Base-by-base conservation (phyloP, 2,329 filamentous ascomycete species). In the Mycocentrospora acerina region DNA sequence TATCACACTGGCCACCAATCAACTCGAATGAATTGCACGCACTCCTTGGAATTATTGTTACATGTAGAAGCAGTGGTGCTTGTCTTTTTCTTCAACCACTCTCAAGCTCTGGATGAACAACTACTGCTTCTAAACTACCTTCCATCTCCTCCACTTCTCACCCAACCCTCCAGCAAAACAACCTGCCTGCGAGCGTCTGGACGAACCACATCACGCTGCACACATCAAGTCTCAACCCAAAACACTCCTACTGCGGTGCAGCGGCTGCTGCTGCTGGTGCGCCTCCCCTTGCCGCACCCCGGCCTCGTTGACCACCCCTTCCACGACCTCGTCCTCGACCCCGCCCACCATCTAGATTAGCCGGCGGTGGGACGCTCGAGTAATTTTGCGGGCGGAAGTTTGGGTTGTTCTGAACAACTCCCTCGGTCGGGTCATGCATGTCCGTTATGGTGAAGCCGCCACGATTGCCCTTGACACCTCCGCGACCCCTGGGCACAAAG, bases 321-420 rank as follows among this genome's bases (percentile, higher is more conserved):
- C 61, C 58, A 17, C 64, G 53, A 7, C 64, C 64, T 22, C 65
- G 51, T 12, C 40, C 28, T 16, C 59, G 51, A 38, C 60, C 54
- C 25, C 57, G 48, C 13, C 45, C 40, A 24, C 49, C 55, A 32
- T 68, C 61, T 26, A 68, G 38, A 14, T 46, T 64, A 13, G 63
- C 51, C 5, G 67, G 67, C 6, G 67, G 67, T 8, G 67, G 62
- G 3, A 67, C 65, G 30, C 53, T 62, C 12, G 52, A 62, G 49
- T 70, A 70, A 42, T 57, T 61, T 35, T 78, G 75, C 4, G 78
- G 76, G 18, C 71, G 69, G 66, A 82, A 82, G 34, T 73, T 70
- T 1, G 75, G 76, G 55, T 81, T 81, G 53, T 77, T 73, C 38
- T 70, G 61, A 12, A 81, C 57, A 3, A 82, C 67, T n/a, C 77